Evolutionary conservation across 2,329 filamentous ascomycete species (phyloP), one percentile per base, ranked within the genome.

Genomic region (Cladophialophora exuberans): DNA sequence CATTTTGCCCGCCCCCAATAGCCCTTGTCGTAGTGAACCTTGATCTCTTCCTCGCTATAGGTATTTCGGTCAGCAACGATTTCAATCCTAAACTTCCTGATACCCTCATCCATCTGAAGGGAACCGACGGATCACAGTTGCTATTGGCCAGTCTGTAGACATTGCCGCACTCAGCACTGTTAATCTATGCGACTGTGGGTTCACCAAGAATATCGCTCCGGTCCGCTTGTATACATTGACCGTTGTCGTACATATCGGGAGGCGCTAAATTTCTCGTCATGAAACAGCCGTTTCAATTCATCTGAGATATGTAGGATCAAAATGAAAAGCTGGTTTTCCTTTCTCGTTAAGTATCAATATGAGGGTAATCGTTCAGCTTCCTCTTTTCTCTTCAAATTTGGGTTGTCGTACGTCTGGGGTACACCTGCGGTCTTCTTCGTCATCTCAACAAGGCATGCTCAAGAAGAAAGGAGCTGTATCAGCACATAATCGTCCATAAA

Each of bases 151-250:
- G 15, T 20, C 43, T 2, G 13, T 6, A 46, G 18, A 46, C 13
- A 20, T 35, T 46, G 26, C 43, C 6, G 26, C 4, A 20, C n/a
- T 46, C 17, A 46, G 26, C 15, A 20, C 26, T 20, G 26, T 46
- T 46, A 5, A 46, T 33, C 43, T 46, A 20, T 25, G 26, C 43
- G 43, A 46, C 26, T 35, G n/a, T 20, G 11, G 26, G 26, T 35
- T 35, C 31, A 35, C 4, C 31, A 4, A 11, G 13, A 17, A 47
- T 13, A 35, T 36, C 30, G 6, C 9, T n/a, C 17, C 44, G 43
- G 23, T 15, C 43, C n/a, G 33, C 43, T 9, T 31, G 25, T 47
- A 36, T 10, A 36, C 30, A 47, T 13, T 15, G 3, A 11, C 45
- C 20, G 20, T 48, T 35, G 31, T 15, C 2, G 13, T 38, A 38